Base-by-base conservation (phyloP, 352 stramenopile genomes). In the Albugo laibachii region DNA sequence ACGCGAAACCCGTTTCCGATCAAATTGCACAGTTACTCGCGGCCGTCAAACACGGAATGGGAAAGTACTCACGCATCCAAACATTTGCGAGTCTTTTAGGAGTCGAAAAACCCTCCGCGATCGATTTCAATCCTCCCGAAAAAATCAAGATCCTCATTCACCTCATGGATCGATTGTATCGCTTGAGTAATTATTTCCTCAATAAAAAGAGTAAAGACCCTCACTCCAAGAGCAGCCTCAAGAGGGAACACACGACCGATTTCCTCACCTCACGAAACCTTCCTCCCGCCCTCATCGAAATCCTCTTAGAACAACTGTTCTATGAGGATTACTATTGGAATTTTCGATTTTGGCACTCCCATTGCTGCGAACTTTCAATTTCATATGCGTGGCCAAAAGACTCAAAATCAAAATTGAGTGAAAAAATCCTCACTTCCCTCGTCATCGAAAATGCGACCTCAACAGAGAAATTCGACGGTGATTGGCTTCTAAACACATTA, bases 391-490 rank as follows among this genome's bases (percentile, higher is more conserved):
- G 75, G 75, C 70, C 72, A 1, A 8, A 27, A 5, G 49, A 39
- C 10, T 59, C 75, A n/a, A 58, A 64, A 31, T 49, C 64, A 4
- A 70, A 85, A 49, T 56, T 88, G n/a, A 65, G 84, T n/a, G 65
- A 80, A 41, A 65, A 65, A 10, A 61, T 58, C 6, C 43, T 68
- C 11, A 60, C 24, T 31, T 31, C 8, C 24, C 8, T 31, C 8
- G 3, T 3, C 24, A 8, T 31, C 8, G 8, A 59, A 16, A 40
- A 73, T 18, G 52, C 55, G 55, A 13, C 50, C 64, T 24, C n/a
- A n/a, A n/a, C n/a, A n/a, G 67, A 69, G 45, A 88, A 88, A 55
- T 80, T 88, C 34, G 75, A 88, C 47, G 65, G 65, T 11, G 75
- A 88, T 56, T 65, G 65, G 16, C 77, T 85, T 54, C 52, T 85